Evolutionary conservation across 495 filamentous ascomycete genomes (phyloP).

Genomic region (Xylaria intraflava): DNA sequence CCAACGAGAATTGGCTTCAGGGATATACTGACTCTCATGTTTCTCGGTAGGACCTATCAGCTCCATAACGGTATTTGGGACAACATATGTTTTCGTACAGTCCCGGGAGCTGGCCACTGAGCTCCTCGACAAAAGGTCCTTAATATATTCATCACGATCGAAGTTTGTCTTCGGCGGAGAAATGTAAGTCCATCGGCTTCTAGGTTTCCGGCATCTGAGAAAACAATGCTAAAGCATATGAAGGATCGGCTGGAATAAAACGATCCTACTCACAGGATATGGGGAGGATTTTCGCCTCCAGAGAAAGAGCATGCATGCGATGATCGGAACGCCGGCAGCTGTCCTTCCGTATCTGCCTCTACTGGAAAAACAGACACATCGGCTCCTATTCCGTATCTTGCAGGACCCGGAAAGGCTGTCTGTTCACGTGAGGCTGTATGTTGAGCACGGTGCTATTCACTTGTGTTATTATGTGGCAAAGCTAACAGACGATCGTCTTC

Average conservation of each 20-base stretch:
- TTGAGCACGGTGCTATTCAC: neutral
- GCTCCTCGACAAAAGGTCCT: slow-evolving; percentile 38
- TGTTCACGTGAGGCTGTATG: slow-evolving; percentile 31
- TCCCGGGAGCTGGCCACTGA: slow-evolving; percentile 32
- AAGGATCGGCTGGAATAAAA: slow-evolving; percentile 24
- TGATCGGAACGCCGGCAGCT: slow-evolving; percentile 22
- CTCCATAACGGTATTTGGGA: slow-evolving; percentile 39
- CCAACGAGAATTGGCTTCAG: neutral
- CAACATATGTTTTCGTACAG: slow-evolving; percentile 40
- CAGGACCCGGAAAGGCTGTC: slow-evolving; percentile 25
- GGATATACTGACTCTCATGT: neutral
- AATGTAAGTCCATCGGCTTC: neutral
- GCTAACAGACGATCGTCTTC: neutral
- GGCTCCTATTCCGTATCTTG: slow-evolving; percentile 33
- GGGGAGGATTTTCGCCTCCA: slow-evolving; percentile 28
- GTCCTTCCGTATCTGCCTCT: slow-evolving; percentile 24
- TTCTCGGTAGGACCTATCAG: slow-evolving; percentile 37
- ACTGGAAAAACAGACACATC: slow-evolving; percentile 33
- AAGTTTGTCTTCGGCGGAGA: slow-evolving; percentile 3
- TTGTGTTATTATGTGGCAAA: neutral
- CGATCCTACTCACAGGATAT: slow-evolving; percentile 26
- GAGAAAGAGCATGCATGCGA: slow-evolving; percentile 29
- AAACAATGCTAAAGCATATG: neutral
- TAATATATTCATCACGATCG: slow-evolving; percentile 34
- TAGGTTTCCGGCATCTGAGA: neutral